These are phyloP conservation scores for Bryum argenteum DNA, from an alignment of 225 moss, liverwort and hornwort genomes.

Conservation along the genomic window DNA sequence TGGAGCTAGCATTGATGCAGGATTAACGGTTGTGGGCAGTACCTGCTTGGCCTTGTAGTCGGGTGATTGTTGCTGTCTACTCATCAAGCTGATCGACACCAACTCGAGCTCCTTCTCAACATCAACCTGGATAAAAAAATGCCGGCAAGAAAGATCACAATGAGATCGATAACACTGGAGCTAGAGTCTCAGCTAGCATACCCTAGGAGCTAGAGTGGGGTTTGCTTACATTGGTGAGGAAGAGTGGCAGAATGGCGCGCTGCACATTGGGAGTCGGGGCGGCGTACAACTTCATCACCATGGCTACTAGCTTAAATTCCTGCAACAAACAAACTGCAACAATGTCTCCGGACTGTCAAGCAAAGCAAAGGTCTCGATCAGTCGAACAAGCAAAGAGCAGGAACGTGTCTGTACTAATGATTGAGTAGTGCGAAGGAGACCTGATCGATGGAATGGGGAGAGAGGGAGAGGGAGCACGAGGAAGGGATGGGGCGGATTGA, in stretches of 20 bases:
- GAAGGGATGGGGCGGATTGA: too few species aligned
- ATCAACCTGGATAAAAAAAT: conserved; percentile 37
- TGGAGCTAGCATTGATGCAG: too few species aligned
- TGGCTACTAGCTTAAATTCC: conserved; percentile 17
- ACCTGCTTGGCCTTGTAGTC: conserved; percentile 45
- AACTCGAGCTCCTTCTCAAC: conserved; percentile 39
- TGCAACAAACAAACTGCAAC: conserved; percentile 18
- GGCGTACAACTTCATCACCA: conserved; percentile 54
- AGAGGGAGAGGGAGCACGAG: too few species aligned
- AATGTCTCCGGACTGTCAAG: not conserved
- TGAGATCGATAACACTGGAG: too few species aligned
- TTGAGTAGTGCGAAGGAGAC: too few species aligned
- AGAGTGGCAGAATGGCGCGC: conserved; percentile 39
- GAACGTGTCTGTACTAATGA: too few species aligned
- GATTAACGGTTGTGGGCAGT: too few species aligned
- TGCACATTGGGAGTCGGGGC: conserved; percentile 2
- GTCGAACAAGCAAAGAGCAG: too few species aligned
- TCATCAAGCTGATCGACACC: conserved; percentile 30
- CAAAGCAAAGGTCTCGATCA: too few species aligned
- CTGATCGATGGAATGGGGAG: too few species aligned
- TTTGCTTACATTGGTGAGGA: conserved; percentile 30
- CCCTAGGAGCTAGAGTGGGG: not conserved
- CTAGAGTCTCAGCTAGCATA: too few species aligned
- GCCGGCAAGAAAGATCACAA: not conserved
- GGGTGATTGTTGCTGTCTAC: not conserved